Conservation (phyloP, 208 protist species). For the Blastocrithidia nonstop region DNA sequence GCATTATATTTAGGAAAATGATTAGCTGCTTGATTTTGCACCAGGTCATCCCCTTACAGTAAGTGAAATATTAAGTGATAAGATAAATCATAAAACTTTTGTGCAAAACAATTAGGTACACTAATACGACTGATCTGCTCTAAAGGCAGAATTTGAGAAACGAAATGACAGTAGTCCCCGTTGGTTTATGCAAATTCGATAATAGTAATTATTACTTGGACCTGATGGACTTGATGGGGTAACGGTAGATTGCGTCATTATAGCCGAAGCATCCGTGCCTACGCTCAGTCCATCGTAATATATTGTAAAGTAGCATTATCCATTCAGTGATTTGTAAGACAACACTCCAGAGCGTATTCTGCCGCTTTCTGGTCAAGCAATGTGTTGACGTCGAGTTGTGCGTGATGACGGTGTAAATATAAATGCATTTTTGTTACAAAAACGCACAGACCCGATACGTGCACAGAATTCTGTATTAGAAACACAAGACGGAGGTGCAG, state of each 20-base stretch:
- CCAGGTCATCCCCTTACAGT: slow-evolving; percentile 20
- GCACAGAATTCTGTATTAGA: no score
- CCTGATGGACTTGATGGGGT: slow-evolving; percentile 62
- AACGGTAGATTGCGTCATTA: slow-evolving; percentile 70
- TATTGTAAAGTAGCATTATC: slow-evolving; percentile 76
- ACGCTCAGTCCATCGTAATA: slow-evolving; percentile 66
- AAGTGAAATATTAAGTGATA: slow-evolving; percentile 25
- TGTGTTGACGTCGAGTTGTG: slow-evolving; percentile 65
- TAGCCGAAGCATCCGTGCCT: slow-evolving; percentile 48
- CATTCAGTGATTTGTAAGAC: slow-evolving; percentile 75
- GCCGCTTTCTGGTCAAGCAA: slow-evolving; percentile 37
- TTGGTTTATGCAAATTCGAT: slow-evolving; percentile 78
- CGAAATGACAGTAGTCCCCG: slow-evolving; percentile 43
- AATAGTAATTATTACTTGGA: slow-evolving; percentile 64
- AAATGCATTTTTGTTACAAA: slow-evolving; percentile 62
- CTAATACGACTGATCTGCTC: slow-evolving; percentile 56
- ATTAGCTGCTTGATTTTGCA: slow-evolving; percentile 34
- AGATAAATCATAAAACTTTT: slow-evolving; percentile 47
- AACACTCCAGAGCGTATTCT: slow-evolving; percentile 78
- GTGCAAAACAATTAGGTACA: slow-evolving; percentile 7
- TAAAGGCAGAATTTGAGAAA: slow-evolving; percentile 30
- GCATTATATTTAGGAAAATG: slow-evolving; percentile 39
- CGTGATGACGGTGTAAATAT: slow-evolving; percentile 51
- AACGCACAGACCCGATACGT: slow-evolving; percentile 5
- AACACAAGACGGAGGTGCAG: no score